Conservation (phyloP, 257 asterid species). For the Solanum pimpinellifolium region DNA sequence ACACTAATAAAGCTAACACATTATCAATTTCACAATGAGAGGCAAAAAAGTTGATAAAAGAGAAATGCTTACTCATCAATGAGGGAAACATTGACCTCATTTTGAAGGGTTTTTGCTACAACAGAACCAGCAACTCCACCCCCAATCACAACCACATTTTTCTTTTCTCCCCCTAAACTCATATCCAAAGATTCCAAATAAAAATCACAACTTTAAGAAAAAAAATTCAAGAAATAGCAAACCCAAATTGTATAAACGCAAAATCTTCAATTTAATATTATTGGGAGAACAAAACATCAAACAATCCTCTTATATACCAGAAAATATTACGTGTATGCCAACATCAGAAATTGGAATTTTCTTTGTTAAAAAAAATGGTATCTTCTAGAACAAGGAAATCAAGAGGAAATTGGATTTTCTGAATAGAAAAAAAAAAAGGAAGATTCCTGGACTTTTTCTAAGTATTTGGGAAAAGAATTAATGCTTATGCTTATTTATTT, state of each 20-base stretch:
- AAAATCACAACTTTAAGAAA: neutral
- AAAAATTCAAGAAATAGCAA: neutral
- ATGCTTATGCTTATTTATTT: neutral
- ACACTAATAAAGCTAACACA: neutral
- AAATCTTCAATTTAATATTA: neutral
- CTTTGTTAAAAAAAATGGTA: neutral
- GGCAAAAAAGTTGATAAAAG: neutral
- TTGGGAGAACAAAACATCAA: neutral
- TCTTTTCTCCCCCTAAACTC: slow-evolving; percentile 27
- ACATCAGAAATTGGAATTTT: neutral
- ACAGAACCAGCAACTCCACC: slow-evolving; percentile 78
- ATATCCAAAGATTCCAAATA: slow-evolving; percentile 1
- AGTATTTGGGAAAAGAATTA: neutral
- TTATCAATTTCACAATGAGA: neutral
- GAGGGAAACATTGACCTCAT: slow-evolving; percentile 45
- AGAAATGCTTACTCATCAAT: slow-evolving; percentile 54
- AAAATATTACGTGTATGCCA: neutral
- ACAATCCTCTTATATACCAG: neutral
- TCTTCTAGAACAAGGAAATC: neutral
- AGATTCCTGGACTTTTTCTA: neutral
- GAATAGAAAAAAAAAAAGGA: neutral
- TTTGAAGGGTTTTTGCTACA: slow-evolving; percentile 54
- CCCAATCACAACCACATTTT: slow-evolving; percentile 66
- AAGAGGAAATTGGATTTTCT: neutral
- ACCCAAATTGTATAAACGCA: neutral